Evolutionary conservation across 352 stramenopile species (phyloP), one percentile per base, ranked within the genome.

Genomic region (Phytophthora cactorum): DNA sequence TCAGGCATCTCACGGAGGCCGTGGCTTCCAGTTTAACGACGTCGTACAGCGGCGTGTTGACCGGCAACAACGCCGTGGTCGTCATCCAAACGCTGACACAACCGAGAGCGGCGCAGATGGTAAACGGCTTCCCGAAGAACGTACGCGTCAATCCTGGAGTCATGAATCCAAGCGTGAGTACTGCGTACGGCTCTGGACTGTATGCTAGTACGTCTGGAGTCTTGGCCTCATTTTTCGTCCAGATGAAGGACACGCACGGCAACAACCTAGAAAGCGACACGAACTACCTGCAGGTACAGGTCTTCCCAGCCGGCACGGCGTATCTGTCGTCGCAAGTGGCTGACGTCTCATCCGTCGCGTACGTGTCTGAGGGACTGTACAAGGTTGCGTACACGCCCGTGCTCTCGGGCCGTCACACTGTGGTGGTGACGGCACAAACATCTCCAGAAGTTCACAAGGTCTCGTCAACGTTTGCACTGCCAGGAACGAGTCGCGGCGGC

Each of bases 381-480:
- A 86, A 86, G 12, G 80, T 97, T 15, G 83, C 66, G 12, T 99
- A 97, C 73, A 72, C 80, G 1, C 92, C 95, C 1, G 76, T 92
- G 43, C 75, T 85, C 36, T 97, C 86, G 38, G 92, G 91, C 1
- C 67, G 75, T 14, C 92, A 98, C 71, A 98, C 91, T 0, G 74
- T 99, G 28, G 81, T 79, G 0, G 77, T 98, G 6, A 87, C 95
- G 2, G 74, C 87, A 10, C 82, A 96, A 54, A 91, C 82, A 11
- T 63, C 80, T 0, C 78, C 80, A 1, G 91, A 98, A 66, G 78
- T 91, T 22, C 94, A 98, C 43, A 68, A 82, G 29, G 79, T 98
- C 8, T 90, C 78, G 5, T 92, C 88, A 2, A 52, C 76, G 3
- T 98, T 97, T 69, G 47, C 79, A 5, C 75, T 75, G 4, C 77